Conservation (phyloP, 2,329 filamentous ascomycete genomes). For the Westerdykella sp. region DNA sequence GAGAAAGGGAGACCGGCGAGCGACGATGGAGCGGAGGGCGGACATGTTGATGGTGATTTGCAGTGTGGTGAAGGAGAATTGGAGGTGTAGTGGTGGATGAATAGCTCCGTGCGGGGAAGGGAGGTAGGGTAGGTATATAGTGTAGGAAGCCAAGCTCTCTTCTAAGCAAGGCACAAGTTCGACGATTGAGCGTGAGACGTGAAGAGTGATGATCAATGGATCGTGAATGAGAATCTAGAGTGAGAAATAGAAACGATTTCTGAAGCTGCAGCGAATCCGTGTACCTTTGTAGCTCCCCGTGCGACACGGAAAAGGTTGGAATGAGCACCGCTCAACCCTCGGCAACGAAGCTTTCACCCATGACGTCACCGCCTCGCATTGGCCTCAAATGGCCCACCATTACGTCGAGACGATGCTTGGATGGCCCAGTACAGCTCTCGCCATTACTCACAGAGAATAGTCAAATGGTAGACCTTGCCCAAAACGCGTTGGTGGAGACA, state of each 20-base stretch:
- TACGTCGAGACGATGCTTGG: slow-evolving; percentile 3
- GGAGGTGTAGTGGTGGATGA: not conserved
- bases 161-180: too few species aligned
- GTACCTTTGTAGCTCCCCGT: too few species aligned
- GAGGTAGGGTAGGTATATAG: not conserved
- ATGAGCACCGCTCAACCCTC: not conserved
- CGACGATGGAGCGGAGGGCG: slow-evolving; percentile 25
- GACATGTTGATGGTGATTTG: slow-evolving; percentile 20
- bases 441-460: too few species aligned
- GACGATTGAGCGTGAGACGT: too few species aligned
- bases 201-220: not conserved
- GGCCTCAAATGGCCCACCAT: not conserved
- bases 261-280: not conserved
- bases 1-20: slow-evolving; percentile 27
- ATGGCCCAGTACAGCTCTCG: not conserved
- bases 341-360: not conserved
- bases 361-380: slow-evolving; percentile 2
- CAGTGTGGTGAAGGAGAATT: not conserved
- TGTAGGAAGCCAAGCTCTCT: not conserved
- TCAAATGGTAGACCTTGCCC: too few species aligned
- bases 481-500: too few species aligned
- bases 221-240: not conserved
- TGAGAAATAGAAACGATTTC: not conserved
- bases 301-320: too few species aligned
- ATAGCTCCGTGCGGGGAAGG: not conserved